Conservation (phyloP, 257 asterid species). For the Nicotiana paniculata region DNA sequence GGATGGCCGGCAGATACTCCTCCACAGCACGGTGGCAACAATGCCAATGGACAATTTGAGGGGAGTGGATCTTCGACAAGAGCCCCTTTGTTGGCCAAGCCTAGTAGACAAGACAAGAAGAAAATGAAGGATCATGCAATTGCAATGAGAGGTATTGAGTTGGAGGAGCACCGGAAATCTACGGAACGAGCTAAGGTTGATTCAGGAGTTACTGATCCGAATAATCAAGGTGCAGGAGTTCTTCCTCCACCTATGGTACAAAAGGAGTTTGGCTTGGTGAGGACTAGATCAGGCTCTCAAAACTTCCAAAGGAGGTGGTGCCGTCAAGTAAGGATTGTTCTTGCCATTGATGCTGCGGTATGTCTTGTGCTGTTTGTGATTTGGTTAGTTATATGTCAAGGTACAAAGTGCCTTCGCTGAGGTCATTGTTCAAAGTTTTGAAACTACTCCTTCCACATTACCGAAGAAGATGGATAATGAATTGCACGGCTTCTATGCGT, state of each 20-base stretch:
- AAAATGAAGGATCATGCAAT: slow-evolving; percentile 40
- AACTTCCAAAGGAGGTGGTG: slow-evolving; percentile 51
- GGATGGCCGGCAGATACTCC: slow-evolving; percentile 23
- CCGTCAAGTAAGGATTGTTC: slow-evolving; percentile 49
- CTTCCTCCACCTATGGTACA: slow-evolving; percentile 25
- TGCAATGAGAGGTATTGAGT: slow-evolving; percentile 38
- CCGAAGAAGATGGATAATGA: neutral
- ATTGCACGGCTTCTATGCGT: neutral
- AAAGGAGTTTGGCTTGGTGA: slow-evolving; percentile 31
- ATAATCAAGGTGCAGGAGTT: slow-evolving; percentile 20
- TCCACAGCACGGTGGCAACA: slow-evolving; percentile 9
- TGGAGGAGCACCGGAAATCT: slow-evolving; percentile 42
- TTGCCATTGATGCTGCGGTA: slow-evolving; percentile 54
- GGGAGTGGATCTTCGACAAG: slow-evolving; percentile 37
- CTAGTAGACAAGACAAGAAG: slow-evolving; percentile 50
- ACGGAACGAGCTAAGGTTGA: slow-evolving; percentile 26
- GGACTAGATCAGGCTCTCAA: slow-evolving; percentile 26
- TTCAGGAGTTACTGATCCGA: slow-evolving; percentile 20
- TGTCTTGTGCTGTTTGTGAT: slow-evolving; percentile 44
- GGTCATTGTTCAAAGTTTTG: neutral
- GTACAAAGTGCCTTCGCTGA: slow-evolving; percentile 50
- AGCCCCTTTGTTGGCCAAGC: slow-evolving; percentile 58
- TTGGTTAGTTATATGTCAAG: slow-evolving; percentile 66
- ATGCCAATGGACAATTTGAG: slow-evolving; percentile 18
- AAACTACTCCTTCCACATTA: neutral